phyloP scores from a whole-genome alignment of 352 stramenopile genomes.

The Globisporangium barbulae region DNA sequence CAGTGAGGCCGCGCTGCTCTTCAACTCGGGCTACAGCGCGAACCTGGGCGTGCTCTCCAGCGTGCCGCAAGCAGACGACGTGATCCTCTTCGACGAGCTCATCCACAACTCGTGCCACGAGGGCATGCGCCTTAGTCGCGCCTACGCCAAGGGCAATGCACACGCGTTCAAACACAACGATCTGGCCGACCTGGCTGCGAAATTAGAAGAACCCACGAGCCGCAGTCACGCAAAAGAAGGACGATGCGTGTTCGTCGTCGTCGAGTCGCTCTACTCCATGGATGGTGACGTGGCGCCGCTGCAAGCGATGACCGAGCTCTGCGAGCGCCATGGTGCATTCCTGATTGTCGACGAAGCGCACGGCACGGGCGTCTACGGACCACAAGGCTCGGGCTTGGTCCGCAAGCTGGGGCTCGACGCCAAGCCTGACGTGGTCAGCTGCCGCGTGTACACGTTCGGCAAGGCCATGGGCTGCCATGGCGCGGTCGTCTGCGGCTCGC shows the following conservation, averaged over 20 bases:
- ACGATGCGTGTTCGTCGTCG: conserved; percentile 90
- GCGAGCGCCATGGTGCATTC: conserved; percentile 68
- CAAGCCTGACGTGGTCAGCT: conserved; percentile 75
- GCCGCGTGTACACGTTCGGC: conserved; percentile 94
- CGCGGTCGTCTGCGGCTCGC: conserved; percentile 90
- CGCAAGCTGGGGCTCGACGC: conserved; percentile 69
- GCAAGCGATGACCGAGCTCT: conserved; percentile 77
- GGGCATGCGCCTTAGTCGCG: conserved; percentile 87
- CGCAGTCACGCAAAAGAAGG: not conserved
- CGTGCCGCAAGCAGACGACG: conserved; percentile 84
- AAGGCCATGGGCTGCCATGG: conserved; percentile 97
- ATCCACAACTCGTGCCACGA: conserved; percentile 97
- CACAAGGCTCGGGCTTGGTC: conserved; percentile 67
- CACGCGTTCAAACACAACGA: conserved; percentile 92
- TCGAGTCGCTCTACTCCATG: conserved; percentile 99
- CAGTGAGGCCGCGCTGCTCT: conserved; percentile 90
- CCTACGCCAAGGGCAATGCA: conserved; percentile 40
- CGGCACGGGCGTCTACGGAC: conserved; percentile 89
- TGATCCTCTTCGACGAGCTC: conserved; percentile 96
- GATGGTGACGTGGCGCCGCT: conserved; percentile 95
- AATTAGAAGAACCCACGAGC: conserved; percentile 40
- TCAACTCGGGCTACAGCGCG: conserved; percentile 96
- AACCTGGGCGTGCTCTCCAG: conserved; percentile 95
- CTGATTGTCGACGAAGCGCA: conserved; percentile 98
- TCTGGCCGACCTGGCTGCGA: conserved; percentile 60